Conservation (phyloP, 495 filamentous ascomycete genomes). For the Aspergillus bertholletiae region DNA sequence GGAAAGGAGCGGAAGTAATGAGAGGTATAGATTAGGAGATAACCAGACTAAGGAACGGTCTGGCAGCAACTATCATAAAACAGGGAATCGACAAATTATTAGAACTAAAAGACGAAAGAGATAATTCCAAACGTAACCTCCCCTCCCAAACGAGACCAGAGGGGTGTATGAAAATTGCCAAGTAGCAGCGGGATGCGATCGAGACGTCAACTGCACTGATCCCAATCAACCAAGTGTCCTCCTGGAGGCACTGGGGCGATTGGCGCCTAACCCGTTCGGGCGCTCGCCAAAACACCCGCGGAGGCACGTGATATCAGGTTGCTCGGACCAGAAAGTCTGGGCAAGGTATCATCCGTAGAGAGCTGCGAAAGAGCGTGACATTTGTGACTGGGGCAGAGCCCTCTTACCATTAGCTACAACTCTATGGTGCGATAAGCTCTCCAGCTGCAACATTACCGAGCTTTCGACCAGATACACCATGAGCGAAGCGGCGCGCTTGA, state of each 20-base stretch:
- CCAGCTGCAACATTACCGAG: no score
- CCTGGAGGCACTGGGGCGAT: slow-evolving; percentile 36
- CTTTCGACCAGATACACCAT: slow-evolving; percentile 40
- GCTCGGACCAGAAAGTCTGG: neutral
- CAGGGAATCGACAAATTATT: neutral
- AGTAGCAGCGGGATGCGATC: slow-evolving; percentile 13
- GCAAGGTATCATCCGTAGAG: neutral
- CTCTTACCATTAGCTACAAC: neutral
- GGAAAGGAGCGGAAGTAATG: slow-evolving; percentile 23
- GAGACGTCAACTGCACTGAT: neutral
- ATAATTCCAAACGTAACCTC: slow-evolving; percentile 13
- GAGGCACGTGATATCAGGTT: slow-evolving; percentile 42
- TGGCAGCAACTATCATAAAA: slow-evolving; percentile 2
- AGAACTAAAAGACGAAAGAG: slow-evolving; percentile 8
- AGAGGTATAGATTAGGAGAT: slow-evolving; percentile 16
- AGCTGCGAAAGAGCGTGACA: neutral
- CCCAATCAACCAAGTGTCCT: slow-evolving; percentile 44
- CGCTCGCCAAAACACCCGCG: slow-evolving; percentile 37
- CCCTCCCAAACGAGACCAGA: slow-evolving; percentile 18
- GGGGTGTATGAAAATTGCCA: slow-evolving; percentile 18
- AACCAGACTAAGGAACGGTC: slow-evolving; percentile 3
- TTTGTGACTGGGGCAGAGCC: neutral
- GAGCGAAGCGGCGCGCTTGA: slow-evolving; percentile 80
- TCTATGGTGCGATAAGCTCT: neutral
- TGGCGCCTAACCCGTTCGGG: slow-evolving; percentile 30